Evolutionary conservation across 768 basidiomycete genomes (phyloP).

Genomic region (Podaxis rugospora): DNA sequence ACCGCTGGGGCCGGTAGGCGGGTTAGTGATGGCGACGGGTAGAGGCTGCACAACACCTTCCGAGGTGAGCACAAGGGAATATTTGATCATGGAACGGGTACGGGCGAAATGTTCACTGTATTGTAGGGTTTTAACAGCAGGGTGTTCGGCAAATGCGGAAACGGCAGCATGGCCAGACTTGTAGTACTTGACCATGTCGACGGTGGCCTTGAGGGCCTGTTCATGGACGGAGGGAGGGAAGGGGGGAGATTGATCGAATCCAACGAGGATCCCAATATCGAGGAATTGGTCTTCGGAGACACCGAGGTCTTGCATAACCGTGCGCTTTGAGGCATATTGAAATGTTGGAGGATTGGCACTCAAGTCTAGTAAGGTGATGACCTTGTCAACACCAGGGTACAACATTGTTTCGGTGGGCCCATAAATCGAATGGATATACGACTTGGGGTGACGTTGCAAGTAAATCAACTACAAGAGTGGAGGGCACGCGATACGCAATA

Average conservation of each 20-base stretch:
- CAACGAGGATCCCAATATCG: constrained; percentile 88
- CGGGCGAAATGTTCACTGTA: constrained; percentile 88
- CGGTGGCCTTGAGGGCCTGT: constrained; percentile 75
- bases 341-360: constrained; percentile 64
- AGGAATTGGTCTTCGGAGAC: constrained; percentile 90
- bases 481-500: not conserved
- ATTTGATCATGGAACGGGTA: constrained; percentile 88
- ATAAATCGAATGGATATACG: constrained; percentile 92
- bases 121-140: constrained; percentile 70
- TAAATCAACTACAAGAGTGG: constrained; percentile 70
- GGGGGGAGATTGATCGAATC: constrained; percentile 74
- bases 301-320: constrained; percentile 51
- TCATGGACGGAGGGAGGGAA: constrained; percentile 84
- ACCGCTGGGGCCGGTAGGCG: constrained; percentile 25
- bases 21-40: constrained; percentile 59
- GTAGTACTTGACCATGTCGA: constrained; percentile 91
- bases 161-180: constrained; percentile 85
- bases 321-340: constrained; percentile 78
- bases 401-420: constrained; percentile 88
- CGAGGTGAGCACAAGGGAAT: constrained; percentile 82
- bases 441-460: constrained; percentile 87
- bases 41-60: constrained; percentile 82
- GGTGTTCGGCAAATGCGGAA: constrained; percentile 73
- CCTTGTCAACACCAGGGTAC: constrained; percentile 82
- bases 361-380: constrained; percentile 88